Evolutionary conservation across 352 stramenopile species (phyloP).

Genomic region (Globisporangium uncinulatum): DNA sequence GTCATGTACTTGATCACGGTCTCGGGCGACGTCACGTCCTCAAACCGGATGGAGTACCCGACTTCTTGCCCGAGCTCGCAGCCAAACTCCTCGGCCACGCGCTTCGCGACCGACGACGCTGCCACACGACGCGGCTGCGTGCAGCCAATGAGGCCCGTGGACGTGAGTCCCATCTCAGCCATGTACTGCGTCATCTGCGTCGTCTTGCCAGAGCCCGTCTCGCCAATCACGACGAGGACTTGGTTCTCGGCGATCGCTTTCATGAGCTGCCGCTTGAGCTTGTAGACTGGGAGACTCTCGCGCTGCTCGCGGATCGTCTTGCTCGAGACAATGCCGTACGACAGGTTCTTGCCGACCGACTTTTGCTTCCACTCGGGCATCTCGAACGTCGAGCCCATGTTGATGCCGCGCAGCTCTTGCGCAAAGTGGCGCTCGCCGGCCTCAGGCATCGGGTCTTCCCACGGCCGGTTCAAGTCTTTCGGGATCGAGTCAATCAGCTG

Average conservation of each 20-base stretch:
- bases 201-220: constrained; percentile 97
- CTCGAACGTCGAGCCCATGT: constrained; percentile 87
- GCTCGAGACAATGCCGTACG: constrained; percentile 95
- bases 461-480: constrained; percentile 98
- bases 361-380: constrained; percentile 98
- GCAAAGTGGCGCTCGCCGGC: constrained; percentile 97
- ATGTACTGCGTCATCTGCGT: constrained; percentile 97
- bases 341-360: constrained; percentile 94
- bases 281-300: constrained; percentile 95
- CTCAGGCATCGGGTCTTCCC: constrained; percentile 98
- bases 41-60: constrained; percentile 93
- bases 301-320: constrained; percentile 95
- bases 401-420: constrained; percentile 92
- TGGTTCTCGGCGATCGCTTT: constrained; percentile 97
- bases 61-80: constrained; percentile 90
- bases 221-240: constrained; percentile 97
- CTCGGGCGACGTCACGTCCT: constrained; percentile 92
- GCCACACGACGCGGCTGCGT: constrained; percentile 98
- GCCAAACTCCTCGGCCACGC: constrained; percentile 97
- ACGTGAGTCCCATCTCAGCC: constrained; percentile 86
- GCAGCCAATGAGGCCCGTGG: constrained; percentile 92
- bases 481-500: constrained; percentile 96
- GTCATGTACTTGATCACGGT: constrained; percentile 98
- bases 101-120: constrained; percentile 98
- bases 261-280: constrained; percentile 93